These are phyloP conservation scores for Corchorus olitorius DNA, from an alignment of 345 rosid species.

Conservation along the genomic window DNA sequence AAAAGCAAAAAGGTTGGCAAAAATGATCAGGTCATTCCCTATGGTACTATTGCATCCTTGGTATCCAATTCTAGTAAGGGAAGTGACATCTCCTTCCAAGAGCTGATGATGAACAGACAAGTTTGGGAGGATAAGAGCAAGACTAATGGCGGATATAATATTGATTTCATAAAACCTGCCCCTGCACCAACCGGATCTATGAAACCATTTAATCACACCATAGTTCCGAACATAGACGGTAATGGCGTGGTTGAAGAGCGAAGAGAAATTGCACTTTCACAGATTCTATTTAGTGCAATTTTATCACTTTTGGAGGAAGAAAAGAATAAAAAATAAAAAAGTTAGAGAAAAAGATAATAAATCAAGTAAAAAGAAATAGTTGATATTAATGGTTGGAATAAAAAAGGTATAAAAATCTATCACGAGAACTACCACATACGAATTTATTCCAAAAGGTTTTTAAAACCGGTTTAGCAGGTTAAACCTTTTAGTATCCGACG, in stretches of 20 bases:
- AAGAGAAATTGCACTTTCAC: conserved; percentile 52
- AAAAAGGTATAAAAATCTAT: no score
- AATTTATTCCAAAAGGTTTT: no score
- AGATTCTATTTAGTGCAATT: conserved; percentile 60
- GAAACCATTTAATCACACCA: conserved; percentile 28
- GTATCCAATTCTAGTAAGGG: conserved; percentile 25
- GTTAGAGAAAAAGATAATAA: no score
- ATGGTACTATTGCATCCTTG: conserved; percentile 16
- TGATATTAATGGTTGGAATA: no score
- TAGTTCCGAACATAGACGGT: conserved; percentile 27
- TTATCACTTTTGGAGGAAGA: conserved; percentile 62
- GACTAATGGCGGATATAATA: conserved; percentile 24
- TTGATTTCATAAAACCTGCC: conserved; percentile 17
- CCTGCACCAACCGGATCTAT: conserved; percentile 28
- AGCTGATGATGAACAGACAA: conserved; percentile 27
- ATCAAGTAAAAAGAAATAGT: no score
- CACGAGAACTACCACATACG: no score
- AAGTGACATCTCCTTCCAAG: conserved; percentile 16
- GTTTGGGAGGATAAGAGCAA: conserved; percentile 24
- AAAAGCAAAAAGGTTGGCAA: conserved; percentile 29
- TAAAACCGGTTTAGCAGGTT: no score
- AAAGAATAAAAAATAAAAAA: no score
- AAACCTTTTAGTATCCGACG: no score
- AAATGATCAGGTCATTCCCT: conserved; percentile 16
- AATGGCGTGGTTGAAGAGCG: conserved; percentile 33